Evolutionary conservation across 257 asterid species (phyloP).

Genomic region (Capsicum rhomboideum): DNA sequence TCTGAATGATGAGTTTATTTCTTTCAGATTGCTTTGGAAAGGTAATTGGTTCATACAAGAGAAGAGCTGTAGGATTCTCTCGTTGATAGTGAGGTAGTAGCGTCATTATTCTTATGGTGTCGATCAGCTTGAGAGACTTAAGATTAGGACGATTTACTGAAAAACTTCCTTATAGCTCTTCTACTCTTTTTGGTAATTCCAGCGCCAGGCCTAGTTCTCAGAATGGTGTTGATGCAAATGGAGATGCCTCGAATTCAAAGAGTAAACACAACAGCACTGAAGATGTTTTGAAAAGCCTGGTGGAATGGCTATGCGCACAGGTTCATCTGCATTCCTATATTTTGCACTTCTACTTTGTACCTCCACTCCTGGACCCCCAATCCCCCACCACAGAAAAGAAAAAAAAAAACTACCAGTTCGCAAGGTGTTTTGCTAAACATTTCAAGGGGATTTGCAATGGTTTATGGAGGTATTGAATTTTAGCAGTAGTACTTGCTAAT

Average conservation of each 20-base stretch:
- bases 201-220: constrained; percentile 66
- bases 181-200: constrained; percentile 15
- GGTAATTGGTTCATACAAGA: constrained; percentile 95
- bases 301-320: constrained; percentile 90
- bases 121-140: neutral
- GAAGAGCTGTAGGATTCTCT: constrained; percentile 89
- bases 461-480: neutral
- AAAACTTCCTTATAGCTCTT: neutral
- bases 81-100: constrained; percentile 65
- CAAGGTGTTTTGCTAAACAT: neutral
- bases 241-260: constrained; percentile 45
- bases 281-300: constrained; percentile 77
- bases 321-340: constrained; percentile 22
- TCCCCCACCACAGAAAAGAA: neutral
- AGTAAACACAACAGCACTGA: constrained; percentile 39
- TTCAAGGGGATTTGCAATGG: neutral
- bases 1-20: neutral
- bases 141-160: neutral
- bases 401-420: neutral
- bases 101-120: neutral
- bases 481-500: neutral
- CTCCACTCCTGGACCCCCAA: neutral
- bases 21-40: constrained; percentile 73
- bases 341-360: neutral
- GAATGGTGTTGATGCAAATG: constrained; percentile 36